Percentiles rank a stretch among this genome's conserved stretches.
Conservation (phyloP, 2,329 filamentous ascomycete species). For the Ascochyta clinopodiicola region DNA sequence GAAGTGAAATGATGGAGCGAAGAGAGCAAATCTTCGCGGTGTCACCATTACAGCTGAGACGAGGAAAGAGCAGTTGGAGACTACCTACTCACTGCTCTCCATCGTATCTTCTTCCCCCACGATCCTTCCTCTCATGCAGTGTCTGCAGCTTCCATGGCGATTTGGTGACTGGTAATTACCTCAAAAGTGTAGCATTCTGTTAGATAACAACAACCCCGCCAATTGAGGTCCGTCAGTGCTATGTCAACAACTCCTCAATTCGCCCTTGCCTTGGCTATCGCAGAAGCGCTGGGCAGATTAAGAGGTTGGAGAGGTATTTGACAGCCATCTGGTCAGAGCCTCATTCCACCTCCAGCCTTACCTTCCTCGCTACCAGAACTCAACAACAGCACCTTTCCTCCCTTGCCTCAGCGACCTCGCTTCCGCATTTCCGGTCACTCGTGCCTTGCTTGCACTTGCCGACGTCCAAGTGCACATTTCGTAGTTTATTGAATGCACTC, state of each 20-base stretch:
- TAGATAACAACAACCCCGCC: background rate
- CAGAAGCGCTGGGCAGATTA: background rate
- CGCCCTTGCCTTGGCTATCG: background rate
- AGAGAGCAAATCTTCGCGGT: background rate
- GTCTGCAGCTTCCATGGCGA: background rate
- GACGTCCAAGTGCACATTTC: background rate
- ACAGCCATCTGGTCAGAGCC: background rate
- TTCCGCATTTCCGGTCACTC: background rate
- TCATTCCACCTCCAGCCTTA: slow-evolving; percentile 15
- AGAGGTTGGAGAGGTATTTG: background rate
- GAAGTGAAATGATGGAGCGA: background rate
- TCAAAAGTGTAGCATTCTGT: background rate
- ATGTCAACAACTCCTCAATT: background rate
- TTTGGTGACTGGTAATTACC: background rate
- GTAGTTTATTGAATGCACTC: slow-evolving; percentile 9
- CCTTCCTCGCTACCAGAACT: slow-evolving; percentile 14
- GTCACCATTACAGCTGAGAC: background rate
- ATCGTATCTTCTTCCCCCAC: background rate
- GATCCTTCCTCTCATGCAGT: background rate
- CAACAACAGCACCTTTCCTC: background rate
- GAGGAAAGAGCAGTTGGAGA: background rate
- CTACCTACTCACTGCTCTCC: background rate
- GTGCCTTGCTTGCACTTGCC: slow-evolving; percentile 3
- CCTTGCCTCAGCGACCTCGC: slow-evolving; percentile 3
- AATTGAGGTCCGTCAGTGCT: background rate